phyloP scores from a whole-genome alignment of 495 filamentous ascomycete species.

The Aspergillus sclerotiicarbonarius region DNA sequence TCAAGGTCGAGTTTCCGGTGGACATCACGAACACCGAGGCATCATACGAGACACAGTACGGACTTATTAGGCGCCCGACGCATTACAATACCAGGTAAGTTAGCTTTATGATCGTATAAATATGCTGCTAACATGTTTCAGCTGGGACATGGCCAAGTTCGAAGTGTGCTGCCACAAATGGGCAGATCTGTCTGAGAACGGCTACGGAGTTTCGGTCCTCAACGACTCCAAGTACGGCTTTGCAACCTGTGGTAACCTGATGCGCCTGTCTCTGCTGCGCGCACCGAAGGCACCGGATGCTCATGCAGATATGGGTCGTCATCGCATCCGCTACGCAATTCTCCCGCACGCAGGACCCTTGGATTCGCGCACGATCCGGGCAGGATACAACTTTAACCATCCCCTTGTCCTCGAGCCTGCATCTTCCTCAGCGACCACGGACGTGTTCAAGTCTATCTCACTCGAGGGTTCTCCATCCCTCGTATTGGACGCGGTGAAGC shows the following conservation, averaged over 20 bases:
- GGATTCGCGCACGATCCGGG: slow-evolving; percentile 69
- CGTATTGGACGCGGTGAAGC: slow-evolving; percentile 81
- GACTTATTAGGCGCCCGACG: slow-evolving; percentile 81
- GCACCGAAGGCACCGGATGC: slow-evolving; percentile 96
- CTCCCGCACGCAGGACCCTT: slow-evolving; percentile 76
- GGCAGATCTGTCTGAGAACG: slow-evolving; percentile 91
- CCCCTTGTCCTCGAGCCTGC: slow-evolving; percentile 57
- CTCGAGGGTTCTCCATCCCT: slow-evolving; percentile 59
- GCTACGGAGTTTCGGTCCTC: slow-evolving; percentile 88
- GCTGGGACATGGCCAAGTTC: slow-evolving; percentile 99
- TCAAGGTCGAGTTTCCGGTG: slow-evolving; percentile 98
- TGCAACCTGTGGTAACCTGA: slow-evolving; percentile 83
- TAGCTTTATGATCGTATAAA: neutral
- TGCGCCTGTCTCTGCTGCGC: slow-evolving; percentile 86
- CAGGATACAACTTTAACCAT: slow-evolving; percentile 87
- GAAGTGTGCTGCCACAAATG: slow-evolving; percentile 98
- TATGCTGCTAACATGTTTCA: slow-evolving; percentile 22
- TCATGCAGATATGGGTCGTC: slow-evolving; percentile 93
- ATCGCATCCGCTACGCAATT: slow-evolving; percentile 88
- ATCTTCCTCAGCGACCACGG: slow-evolving; percentile 9
- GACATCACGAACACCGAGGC: slow-evolving; percentile 89
- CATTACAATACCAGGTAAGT: slow-evolving; percentile 84
- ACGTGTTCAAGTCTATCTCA: slow-evolving; percentile 50
- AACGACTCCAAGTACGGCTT: slow-evolving; percentile 98
- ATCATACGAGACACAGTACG: slow-evolving; percentile 94